These are phyloP conservation scores for Bipolaris zeicola DNA, from an alignment of 2,329 filamentous ascomycete species.

Conservation along the genomic window DNA sequence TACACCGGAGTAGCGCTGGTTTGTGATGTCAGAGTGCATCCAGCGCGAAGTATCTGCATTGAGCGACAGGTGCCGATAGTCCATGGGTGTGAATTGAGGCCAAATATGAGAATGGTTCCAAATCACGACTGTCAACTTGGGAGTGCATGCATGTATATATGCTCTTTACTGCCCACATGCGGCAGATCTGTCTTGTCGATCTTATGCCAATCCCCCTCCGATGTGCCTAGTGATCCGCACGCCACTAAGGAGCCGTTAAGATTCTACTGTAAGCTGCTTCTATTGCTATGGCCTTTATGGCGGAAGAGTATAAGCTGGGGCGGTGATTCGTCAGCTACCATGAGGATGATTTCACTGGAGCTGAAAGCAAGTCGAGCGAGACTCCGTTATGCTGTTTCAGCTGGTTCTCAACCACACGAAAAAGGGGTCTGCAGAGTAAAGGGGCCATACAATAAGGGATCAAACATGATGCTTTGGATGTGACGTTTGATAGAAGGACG, in stretches of 20 bases:
- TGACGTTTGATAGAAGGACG: not conserved
- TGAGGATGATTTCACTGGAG: not conserved
- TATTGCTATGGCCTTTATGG: not conserved
- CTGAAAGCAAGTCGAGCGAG: not conserved
- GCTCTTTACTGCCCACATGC: slow-evolving; percentile 4
- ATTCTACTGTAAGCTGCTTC: not conserved
- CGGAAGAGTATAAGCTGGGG: not conserved
- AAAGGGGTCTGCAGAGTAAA: not conserved
- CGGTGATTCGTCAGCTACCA: not conserved
- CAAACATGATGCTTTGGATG: slow-evolving; percentile 1
- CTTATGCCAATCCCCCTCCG: not conserved
- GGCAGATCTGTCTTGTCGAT: not conserved
- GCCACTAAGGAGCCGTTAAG: not conserved
- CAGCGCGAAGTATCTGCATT: not conserved
- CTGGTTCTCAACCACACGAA: not conserved
- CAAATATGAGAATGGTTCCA: not conserved
- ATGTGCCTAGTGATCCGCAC: not conserved
- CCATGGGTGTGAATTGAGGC: not conserved
- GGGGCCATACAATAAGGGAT: not conserved
- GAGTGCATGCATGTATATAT: not conserved
- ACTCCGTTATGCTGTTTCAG: not conserved
- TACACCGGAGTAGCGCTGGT: slow-evolving; percentile 3
- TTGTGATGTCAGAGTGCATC: slow-evolving; percentile 3
- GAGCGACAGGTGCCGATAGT: slow-evolving; percentile 2
- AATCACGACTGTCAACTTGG: not conserved